Percentiles rank a stretch among this genome's conserved stretches.
Evolutionary conservation across 345 rosid species (phyloP).

Genomic region (Lepidium didymum): DNA sequence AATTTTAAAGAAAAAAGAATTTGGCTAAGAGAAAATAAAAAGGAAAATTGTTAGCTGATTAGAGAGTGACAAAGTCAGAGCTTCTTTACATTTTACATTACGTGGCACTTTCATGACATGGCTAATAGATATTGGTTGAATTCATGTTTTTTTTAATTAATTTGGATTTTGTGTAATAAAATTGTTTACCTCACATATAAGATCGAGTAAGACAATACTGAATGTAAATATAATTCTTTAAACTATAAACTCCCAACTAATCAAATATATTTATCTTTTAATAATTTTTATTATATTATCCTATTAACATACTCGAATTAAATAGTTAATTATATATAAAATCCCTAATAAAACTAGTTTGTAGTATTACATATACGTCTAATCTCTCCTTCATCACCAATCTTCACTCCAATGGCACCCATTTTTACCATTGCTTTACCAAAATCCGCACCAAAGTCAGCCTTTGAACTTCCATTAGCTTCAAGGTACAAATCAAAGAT

Average conservation of each 20-base stretch:
- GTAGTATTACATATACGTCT: conserved; percentile 40
- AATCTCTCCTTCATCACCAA: conserved; percentile 41
- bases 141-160: neutral
- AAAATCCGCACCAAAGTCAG: conserved; percentile 42
- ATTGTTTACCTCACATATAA: no score
- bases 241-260: no score
- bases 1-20: neutral
- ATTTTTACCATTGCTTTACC: conserved; percentile 48
- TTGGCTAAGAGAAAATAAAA: conserved; percentile 1
- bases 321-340: neutral
- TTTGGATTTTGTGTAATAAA: no score
- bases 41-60: neutral
- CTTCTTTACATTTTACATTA: neutral
- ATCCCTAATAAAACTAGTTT: conserved; percentile 25
- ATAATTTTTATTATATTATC: no score
- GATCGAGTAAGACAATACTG: no score
- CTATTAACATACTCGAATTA: neutral
- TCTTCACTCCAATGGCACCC: conserved; percentile 42
- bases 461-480: neutral
- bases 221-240: no score
- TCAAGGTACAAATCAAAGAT: conserved; percentile 35
- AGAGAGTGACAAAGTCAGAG: conserved; percentile 10
- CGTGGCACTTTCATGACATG: conserved; percentile 16
- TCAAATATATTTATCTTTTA: no score
- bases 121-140: neutral